A percentile compares a stretch with the other conserved stretches of the same genome.
phyloP scores from a whole-genome alignment of 345 rosid species.

The Linum lewisii region DNA sequence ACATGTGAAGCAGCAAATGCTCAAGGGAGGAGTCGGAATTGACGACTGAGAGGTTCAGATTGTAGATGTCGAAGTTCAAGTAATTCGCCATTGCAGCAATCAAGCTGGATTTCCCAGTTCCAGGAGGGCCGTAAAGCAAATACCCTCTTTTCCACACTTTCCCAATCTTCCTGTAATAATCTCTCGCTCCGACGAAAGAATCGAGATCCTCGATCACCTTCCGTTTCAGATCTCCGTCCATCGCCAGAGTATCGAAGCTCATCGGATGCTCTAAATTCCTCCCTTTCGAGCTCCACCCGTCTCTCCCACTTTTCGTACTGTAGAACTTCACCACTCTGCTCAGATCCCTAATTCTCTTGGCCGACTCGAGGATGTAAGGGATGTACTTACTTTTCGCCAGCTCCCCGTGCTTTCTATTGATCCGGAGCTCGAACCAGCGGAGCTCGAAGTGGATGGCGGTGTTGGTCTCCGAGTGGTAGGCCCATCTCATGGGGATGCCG shows the following conservation, averaged over 20 bases:
- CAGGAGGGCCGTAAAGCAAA: slow-evolving; percentile 30
- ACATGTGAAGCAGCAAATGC: slow-evolving; percentile 26
- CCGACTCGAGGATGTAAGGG: slow-evolving; percentile 24
- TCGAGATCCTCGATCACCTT: slow-evolving; percentile 24
- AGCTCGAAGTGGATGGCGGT: slow-evolving; percentile 10
- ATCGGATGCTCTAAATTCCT: slow-evolving; percentile 32
- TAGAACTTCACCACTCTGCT: slow-evolving; percentile 22
- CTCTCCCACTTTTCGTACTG: slow-evolving; percentile 15
- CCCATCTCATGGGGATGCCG: slow-evolving; percentile 29
- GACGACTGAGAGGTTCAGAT: slow-evolving; percentile 24
- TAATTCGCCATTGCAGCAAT: slow-evolving; percentile 38
- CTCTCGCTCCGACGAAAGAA: slow-evolving; percentile 18
- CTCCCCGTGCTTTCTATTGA: slow-evolving; percentile 16
- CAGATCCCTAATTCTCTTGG: slow-evolving; percentile 23
- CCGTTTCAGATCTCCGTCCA: slow-evolving; percentile 31
- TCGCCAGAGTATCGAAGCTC: slow-evolving; percentile 31
- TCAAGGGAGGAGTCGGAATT: slow-evolving; percentile 23
- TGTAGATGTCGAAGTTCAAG: slow-evolving; percentile 31
- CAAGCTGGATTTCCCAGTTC: slow-evolving; percentile 37
- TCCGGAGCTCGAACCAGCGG: slow-evolving; percentile 31
- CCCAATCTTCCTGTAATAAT: slow-evolving; percentile 26
- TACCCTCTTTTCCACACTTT: slow-evolving; percentile 30
- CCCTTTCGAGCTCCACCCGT: slow-evolving; percentile 22
- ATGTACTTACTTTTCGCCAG: slow-evolving; percentile 26
- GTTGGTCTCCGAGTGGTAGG: slow-evolving; percentile 15